Conservation (phyloP, 257 asterid species). For the Nyctanthes arbortristis region DNA sequence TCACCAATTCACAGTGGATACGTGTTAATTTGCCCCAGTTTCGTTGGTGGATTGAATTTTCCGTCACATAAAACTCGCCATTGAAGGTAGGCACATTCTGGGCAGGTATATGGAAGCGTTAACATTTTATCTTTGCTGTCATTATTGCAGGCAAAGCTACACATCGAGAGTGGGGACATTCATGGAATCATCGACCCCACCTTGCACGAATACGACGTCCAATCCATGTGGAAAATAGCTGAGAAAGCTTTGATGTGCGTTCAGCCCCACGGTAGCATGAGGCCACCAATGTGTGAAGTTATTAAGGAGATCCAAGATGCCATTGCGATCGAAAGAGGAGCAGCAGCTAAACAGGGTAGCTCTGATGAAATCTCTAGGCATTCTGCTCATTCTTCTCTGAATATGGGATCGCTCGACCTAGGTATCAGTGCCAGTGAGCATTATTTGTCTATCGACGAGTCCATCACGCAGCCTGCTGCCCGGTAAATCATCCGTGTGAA, state of each 20-base stretch:
- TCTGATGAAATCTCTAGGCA: slow-evolving; percentile 82
- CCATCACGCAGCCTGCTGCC: slow-evolving; percentile 73
- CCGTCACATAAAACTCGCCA: too few relatives aligned
- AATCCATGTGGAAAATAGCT: slow-evolving; percentile 99
- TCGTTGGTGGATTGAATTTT: too few relatives aligned
- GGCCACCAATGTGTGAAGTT: slow-evolving; percentile 93
- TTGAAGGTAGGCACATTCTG: too few relatives aligned
- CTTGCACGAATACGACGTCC: slow-evolving; percentile 72
- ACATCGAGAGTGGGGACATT: slow-evolving; percentile 93
- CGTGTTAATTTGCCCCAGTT: too few relatives aligned
- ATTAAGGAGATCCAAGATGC: slow-evolving; percentile 95
- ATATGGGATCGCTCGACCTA: slow-evolving; percentile 62
- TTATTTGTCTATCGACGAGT: slow-evolving; percentile 74
- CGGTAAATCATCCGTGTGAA: slow-evolving; percentile 39
- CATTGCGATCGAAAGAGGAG: slow-evolving; percentile 64
- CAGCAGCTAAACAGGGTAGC: slow-evolving; percentile 68
- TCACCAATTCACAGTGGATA: too few relatives aligned
- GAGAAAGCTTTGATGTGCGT: slow-evolving; percentile 97
- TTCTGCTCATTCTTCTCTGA: slow-evolving; percentile 72
- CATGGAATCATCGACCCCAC: slow-evolving; percentile 93
- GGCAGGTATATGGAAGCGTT: too few relatives aligned
- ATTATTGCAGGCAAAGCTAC: slow-evolving; percentile 70
- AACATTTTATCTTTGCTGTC: neutral
- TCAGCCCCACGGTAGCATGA: slow-evolving; percentile 94
- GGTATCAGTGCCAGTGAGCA: slow-evolving; percentile 70